A percentile compares a stretch with the other conserved stretches of the same genome.
Evolutionary conservation across 768 basidiomycete genomes (phyloP).

Genomic region (Phaffia tasmanica): DNA sequence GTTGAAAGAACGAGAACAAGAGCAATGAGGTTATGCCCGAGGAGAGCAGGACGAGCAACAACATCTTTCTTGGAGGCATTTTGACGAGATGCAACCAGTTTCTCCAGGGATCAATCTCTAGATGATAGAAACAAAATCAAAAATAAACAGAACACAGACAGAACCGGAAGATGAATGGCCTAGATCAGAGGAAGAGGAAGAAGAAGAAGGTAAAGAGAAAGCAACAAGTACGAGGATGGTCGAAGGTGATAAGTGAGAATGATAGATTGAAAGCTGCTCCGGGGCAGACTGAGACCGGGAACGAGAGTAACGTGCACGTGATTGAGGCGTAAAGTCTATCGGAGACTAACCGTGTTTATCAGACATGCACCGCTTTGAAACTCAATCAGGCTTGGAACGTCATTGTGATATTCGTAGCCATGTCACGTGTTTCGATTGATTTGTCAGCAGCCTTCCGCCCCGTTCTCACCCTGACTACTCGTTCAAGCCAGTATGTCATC

Average conservation of each 20-base stretch:
- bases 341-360: too few species aligned
- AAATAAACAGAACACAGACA: not conserved
- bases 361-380: too few species aligned
- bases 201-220: not conserved
- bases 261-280: not conserved
- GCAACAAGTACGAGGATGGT: not conserved
- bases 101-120: not conserved
- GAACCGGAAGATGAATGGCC: not conserved
- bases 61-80: slow-evolving; percentile 7
- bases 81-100: not conserved
- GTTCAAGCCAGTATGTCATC: too few species aligned
- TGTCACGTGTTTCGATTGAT: too few species aligned
- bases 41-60: slow-evolving; percentile 23
- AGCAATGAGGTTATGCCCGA: slow-evolving; percentile 22
- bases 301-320: too few species aligned
- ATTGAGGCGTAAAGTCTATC: too few species aligned
- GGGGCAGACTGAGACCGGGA: too few species aligned
- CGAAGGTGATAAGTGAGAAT: not conserved
- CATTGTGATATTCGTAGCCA: too few species aligned
- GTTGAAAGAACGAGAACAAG: slow-evolving; percentile 22
- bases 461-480: too few species aligned
- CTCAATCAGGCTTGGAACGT: too few species aligned
- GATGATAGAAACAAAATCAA: not conserved
- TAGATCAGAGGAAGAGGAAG: not conserved
- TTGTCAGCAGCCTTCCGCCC: too few species aligned